These are phyloP conservation scores for Lactarius evosmus DNA, from an alignment of 768 basidiomycete species.

Conservation along the genomic window DNA sequence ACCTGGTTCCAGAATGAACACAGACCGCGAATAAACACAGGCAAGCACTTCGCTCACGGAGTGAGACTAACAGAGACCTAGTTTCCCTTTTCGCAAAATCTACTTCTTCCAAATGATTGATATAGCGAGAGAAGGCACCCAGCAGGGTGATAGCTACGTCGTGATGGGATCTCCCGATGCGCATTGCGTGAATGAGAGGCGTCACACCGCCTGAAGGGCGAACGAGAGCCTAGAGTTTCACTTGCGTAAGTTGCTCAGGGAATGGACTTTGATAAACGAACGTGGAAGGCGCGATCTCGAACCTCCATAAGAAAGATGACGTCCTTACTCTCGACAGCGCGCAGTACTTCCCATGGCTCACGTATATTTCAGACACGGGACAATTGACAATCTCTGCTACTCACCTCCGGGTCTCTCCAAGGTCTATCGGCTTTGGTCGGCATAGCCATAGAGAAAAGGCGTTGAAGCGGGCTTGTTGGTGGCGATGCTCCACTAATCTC, in stretches of 20 bases:
- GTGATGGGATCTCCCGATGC: conserved; percentile 66
- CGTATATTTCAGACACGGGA: background rate
- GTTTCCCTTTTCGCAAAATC: conserved; percentile 69
- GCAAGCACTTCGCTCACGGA: conserved; percentile 50
- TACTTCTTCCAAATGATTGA: conserved; percentile 82
- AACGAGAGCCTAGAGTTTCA: conserved; percentile 57
- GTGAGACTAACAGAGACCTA: conserved; percentile 67
- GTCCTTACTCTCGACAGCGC: conserved; percentile 84
- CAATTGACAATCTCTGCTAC: background rate
- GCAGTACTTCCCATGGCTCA: conserved; percentile 65
- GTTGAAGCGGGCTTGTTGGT: conserved; percentile 22
- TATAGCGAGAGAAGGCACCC: conserved; percentile 88
- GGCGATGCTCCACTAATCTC: conserved; percentile 13
- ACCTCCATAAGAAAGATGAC: conserved; percentile 81
- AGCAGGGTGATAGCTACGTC: conserved; percentile 86
- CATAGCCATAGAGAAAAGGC: conserved; percentile 28
- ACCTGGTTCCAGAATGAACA: conserved; percentile 40
- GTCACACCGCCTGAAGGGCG: conserved; percentile 82
- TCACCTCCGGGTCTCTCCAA: conserved; percentile 28
- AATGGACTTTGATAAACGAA: conserved; percentile 38
- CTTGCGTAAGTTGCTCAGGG: conserved; percentile 5
- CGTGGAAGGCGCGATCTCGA: conserved; percentile 75
- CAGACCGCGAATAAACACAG: background rate
- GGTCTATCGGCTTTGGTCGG: conserved; percentile 18
- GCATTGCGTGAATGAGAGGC: conserved; percentile 88